Conservation (phyloP, 108 stramenopile genomes). For the Asterionellopsis glacialis region DNA sequence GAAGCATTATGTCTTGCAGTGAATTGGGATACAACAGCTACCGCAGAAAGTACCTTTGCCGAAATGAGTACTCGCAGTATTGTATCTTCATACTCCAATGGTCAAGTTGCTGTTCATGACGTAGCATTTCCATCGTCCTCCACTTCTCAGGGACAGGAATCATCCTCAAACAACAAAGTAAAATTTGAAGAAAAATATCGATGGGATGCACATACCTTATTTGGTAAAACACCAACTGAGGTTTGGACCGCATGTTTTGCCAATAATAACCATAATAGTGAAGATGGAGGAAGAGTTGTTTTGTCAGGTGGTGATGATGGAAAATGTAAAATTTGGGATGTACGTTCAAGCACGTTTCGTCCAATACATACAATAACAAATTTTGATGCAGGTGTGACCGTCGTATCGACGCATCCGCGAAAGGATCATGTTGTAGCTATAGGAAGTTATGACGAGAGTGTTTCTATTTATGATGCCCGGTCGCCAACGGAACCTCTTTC, state of each 20-base stretch:
- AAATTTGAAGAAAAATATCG: constrained; percentile 13
- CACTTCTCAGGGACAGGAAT: not conserved
- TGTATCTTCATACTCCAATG: constrained; percentile 81
- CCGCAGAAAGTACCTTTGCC: not conserved
- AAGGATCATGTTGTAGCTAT: constrained; percentile 47
- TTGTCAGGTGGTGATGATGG: constrained; percentile 51
- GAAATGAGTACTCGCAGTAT: constrained; percentile 21
- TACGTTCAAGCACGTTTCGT: constrained; percentile 18
- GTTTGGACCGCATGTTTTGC: constrained; percentile 62
- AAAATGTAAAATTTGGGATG: constrained; percentile 65
- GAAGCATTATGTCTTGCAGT: constrained; percentile 51
- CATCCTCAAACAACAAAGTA: not conserved
- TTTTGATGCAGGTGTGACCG: constrained; percentile 84
- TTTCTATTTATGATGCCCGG: constrained; percentile 65
- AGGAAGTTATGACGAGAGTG: constrained; percentile 79
- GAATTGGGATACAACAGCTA: constrained; percentile 21
- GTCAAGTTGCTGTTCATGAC: constrained; percentile 51
- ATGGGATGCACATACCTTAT: constrained; percentile 75
- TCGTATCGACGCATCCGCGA: constrained; percentile 58
- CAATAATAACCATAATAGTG: constrained; percentile 1
- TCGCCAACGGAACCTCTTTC: not conserved
- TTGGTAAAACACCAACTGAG: constrained; percentile 62
- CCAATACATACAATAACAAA: constrained; percentile 27
- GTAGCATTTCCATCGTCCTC: constrained; percentile 8
- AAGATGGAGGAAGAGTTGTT: constrained; percentile 12